Evolutionary conservation across 495 filamentous ascomycete genomes (phyloP), one percentile per base, ranked within the genome.

Genomic region (Talaromyces proteolyticus): DNA sequence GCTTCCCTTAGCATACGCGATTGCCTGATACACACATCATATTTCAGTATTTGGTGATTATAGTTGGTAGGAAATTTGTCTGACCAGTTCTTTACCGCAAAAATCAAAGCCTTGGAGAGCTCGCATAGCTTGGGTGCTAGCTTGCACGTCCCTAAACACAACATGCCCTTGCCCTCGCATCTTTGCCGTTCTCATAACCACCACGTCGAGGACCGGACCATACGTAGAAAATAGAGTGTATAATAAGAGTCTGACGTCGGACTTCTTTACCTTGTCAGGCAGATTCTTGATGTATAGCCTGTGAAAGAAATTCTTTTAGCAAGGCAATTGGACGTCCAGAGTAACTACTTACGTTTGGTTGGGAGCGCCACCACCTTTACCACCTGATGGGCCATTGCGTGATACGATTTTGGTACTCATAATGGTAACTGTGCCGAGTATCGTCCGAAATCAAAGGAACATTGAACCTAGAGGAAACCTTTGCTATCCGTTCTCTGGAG

Each of bases 101-200:
- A 97, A 88, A 14, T 92, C 81, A 57, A 91, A 88, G 0, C 89
- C 89, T 56, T 97, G 85, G 21, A 95, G 70, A 23, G 87, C 81
- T 48, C 91, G 76, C 83, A 97, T 86, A 2, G 93, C 93, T 59
- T 94, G 88, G 24, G 91, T 93, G 41, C 89, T 90, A 3, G 85
- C 78, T 50, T 92, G 85, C 11, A 91, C 71, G 61, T 99, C 93
- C 51, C 87, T 81, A 65, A 89, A 96, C 3, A 91, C 88, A 42
- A 99, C 74, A 61, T 96, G 91, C 45, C 93, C 94, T 65, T 97
- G 93, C 2, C 93, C 93, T 29, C 94, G 87, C 86, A 95, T 91
- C 68, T 90, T 91, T 58, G 72, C 73, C 0, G 88, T 93, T 67
- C 88, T 91, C 58, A 96, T 74, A 25, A 88, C 86, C 25, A 95